These are phyloP conservation scores for Penicillium dipodomyicola DNA, from an alignment of 495 filamentous ascomycete genomes.

Conservation along the genomic window DNA sequence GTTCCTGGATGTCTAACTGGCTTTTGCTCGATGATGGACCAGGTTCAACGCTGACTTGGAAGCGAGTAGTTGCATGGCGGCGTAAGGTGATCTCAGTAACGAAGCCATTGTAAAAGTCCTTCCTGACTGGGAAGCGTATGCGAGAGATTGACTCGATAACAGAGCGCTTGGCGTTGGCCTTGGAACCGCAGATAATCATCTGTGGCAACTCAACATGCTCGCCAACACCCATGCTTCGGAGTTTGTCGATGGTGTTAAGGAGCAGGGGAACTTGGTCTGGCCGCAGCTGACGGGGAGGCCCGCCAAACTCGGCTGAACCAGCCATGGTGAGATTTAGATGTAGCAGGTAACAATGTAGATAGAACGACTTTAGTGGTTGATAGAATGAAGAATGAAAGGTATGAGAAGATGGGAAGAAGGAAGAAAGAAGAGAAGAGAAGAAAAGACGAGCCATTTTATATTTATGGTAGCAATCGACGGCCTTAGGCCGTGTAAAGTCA, in stretches of 20 bases:
- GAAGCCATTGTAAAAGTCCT: conserved; percentile 33
- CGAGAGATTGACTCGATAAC: conserved; percentile 45
- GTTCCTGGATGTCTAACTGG: background rate
- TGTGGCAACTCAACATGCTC: background rate
- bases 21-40: background rate
- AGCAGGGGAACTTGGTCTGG: background rate
- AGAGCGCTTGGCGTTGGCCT: conserved; percentile 61
- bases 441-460: background rate
- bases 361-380: background rate
- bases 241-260: background rate
- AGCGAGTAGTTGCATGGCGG: background rate
- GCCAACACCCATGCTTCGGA: background rate
- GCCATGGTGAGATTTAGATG: background rate
- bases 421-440: background rate
- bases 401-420: background rate
- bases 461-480: background rate
- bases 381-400: background rate
- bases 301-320: background rate
- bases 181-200: conserved; percentile 58
- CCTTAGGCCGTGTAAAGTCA: background rate
- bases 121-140: conserved; percentile 31
- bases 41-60: background rate
- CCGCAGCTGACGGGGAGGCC: background rate
- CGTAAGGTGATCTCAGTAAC: conserved; percentile 32
- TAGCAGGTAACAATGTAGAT: background rate